Percentiles rank a stretch among this genome's conserved stretches.
Conservation (phyloP, 192 early-diverging fungal genomes). For the Umbelopsis sp. region DNA sequence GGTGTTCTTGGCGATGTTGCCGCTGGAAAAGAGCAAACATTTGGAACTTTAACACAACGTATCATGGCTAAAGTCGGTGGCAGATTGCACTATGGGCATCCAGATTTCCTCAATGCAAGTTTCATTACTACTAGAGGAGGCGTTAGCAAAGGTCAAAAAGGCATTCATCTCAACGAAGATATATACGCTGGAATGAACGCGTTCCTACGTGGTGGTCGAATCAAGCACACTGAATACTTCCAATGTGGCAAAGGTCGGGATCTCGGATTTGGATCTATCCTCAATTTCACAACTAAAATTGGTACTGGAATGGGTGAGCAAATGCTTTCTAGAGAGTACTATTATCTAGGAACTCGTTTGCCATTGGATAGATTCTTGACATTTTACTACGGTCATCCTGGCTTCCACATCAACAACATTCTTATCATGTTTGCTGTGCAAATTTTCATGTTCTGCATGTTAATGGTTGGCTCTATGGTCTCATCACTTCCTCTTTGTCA, state of each 20-base stretch:
- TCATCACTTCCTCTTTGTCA: slow-evolving; percentile 49
- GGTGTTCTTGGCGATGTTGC: slow-evolving; percentile 74
- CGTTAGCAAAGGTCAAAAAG: slow-evolving; percentile 76
- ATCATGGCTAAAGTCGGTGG: slow-evolving; percentile 74
- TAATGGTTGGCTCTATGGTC: slow-evolving; percentile 63
- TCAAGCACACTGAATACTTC: slow-evolving; percentile 79
- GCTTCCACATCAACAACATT: slow-evolving; percentile 79
- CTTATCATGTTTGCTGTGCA: slow-evolving; percentile 74
- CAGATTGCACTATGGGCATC: slow-evolving; percentile 75
- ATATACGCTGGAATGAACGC: slow-evolving; percentile 83
- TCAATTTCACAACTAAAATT: slow-evolving; percentile 79
- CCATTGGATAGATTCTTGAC: slow-evolving; percentile 76
- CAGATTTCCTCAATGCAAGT: slow-evolving; percentile 75
- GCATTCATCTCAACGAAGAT: slow-evolving; percentile 80
- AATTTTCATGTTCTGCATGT: slow-evolving; percentile 68
- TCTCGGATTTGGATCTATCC: slow-evolving; percentile 72
- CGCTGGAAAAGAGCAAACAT: slow-evolving; percentile 76
- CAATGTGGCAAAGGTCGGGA: slow-evolving; percentile 82
- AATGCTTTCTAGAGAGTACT: slow-evolving; percentile 78
- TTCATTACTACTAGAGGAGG: slow-evolving; percentile 77
- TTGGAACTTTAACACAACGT: slow-evolving; percentile 74
- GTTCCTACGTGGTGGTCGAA: slow-evolving; percentile 68
- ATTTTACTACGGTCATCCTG: slow-evolving; percentile 76
- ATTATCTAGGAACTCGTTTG: slow-evolving; percentile 72
- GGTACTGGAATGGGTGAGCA: slow-evolving; percentile 83